These are phyloP conservation scores for Sordaria brevicollis DNA, from an alignment of 495 filamentous ascomycete species.

Conservation along the genomic window DNA sequence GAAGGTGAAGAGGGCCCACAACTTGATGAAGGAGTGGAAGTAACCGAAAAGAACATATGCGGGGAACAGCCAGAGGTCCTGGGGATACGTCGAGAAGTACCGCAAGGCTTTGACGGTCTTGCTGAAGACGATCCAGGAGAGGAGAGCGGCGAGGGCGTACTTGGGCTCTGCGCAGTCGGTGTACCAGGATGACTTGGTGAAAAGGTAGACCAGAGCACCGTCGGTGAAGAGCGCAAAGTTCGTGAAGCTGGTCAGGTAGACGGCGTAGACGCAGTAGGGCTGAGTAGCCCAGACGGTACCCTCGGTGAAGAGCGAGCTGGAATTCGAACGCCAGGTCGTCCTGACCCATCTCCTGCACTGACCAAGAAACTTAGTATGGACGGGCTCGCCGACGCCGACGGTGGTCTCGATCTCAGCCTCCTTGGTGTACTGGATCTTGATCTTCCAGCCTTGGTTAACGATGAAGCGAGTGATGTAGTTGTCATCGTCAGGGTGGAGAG, in stretches of 20 bases:
- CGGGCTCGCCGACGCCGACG: slow-evolving; percentile 30
- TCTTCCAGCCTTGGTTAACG: slow-evolving; percentile 45
- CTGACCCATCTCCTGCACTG: slow-evolving; percentile 53
- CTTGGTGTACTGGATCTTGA: slow-evolving; percentile 50
- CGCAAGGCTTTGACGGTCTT: slow-evolving; percentile 54
- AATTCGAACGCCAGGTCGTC: slow-evolving; percentile 57
- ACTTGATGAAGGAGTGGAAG: slow-evolving; percentile 51
- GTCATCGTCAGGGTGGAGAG: slow-evolving; percentile 56
- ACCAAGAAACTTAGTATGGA: slow-evolving; percentile 42
- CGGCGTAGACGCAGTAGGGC: slow-evolving; percentile 52
- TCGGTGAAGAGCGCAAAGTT: slow-evolving; percentile 51
- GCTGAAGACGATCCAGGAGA: slow-evolving; percentile 35
- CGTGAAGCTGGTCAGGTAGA: slow-evolving; percentile 47
- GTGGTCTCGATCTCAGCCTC: slow-evolving; percentile 51
- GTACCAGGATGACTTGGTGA: slow-evolving; percentile 1
- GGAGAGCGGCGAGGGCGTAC: slow-evolving; percentile 8
- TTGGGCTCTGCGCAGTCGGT: neutral
- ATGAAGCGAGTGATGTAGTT: slow-evolving; percentile 59
- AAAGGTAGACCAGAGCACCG: slow-evolving; percentile 29
- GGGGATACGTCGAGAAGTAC: slow-evolving; percentile 47
- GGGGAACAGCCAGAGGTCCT: slow-evolving; percentile 45
- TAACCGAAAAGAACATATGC: slow-evolving; percentile 49
- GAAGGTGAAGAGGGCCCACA: slow-evolving; percentile 49
- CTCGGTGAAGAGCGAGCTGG: slow-evolving; percentile 41
- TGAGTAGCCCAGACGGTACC: slow-evolving; percentile 26